Conservation (phyloP, 1,139 yeast species). For the Debaryomyces psychrophilus region DNA sequence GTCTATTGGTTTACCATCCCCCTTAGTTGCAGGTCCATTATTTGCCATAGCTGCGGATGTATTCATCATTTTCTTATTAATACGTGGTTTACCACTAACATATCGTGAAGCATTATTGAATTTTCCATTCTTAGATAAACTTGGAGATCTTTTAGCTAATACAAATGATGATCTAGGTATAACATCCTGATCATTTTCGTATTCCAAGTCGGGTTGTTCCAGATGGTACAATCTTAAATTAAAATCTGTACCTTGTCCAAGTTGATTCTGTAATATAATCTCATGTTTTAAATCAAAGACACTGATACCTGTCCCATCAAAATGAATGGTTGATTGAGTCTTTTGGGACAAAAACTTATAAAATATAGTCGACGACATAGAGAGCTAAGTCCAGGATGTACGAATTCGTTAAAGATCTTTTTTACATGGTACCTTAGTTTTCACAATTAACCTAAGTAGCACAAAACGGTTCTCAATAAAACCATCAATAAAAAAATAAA, state of each 20-base stretch:
- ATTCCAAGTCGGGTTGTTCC: conserved; percentile 75
- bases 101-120: conserved; percentile 75
- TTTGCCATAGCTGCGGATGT: conserved; percentile 26
- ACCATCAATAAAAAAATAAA: conserved; percentile 11
- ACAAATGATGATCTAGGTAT: conserved; percentile 88
- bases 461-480: conserved; percentile 10
- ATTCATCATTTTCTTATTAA: conserved; percentile 44
- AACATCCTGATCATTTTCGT: conserved; percentile 87
- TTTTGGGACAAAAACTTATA: conserved; percentile 87
- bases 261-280: conserved; percentile 76
- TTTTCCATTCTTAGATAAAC: conserved; percentile 56
- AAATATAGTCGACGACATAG: conserved; percentile 88
- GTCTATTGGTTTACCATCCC: conserved; percentile 26
- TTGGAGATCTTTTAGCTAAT: conserved; percentile 78
- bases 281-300: conserved; percentile 94
- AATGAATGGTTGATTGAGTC: conserved; percentile 74
- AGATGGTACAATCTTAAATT: conserved; percentile 66
- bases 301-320: conserved; percentile 95
- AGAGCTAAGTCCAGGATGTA: background rate
- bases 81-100: conserved; percentile 81
- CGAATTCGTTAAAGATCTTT: background rate
- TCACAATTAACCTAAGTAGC: conserved; percentile 4
- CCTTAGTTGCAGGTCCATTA: conserved; percentile 19
- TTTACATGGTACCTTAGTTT: background rate
- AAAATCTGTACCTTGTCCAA: conserved; percentile 84